phyloP scores from a whole-genome alignment of 352 stramenopile genomes.

The Phytophthora idaei region DNA sequence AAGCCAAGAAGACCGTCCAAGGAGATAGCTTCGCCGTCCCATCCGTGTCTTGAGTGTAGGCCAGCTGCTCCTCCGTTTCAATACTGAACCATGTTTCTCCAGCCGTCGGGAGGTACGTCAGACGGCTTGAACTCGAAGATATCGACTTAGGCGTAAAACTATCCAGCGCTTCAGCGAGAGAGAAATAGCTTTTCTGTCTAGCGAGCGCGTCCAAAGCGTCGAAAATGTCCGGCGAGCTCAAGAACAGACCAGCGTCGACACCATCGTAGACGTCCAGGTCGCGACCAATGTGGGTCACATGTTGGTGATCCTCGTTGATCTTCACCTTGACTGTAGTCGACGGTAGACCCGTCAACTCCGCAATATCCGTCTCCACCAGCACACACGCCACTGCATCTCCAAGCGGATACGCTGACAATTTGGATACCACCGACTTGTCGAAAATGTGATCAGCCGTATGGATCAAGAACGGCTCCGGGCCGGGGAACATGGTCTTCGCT shows the following conservation, averaged over 20 bases:
- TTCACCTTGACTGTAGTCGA: conserved; percentile 69
- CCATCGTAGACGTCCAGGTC: conserved; percentile 62
- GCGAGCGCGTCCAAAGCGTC: conserved; percentile 65
- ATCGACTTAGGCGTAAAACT: conserved; percentile 51
- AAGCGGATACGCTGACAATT: conserved; percentile 63
- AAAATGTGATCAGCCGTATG: conserved; percentile 89
- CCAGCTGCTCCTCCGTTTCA: conserved; percentile 81
- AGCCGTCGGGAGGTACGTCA: conserved; percentile 67
- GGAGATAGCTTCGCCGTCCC: conserved; percentile 67
- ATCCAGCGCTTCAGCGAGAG: conserved; percentile 71
- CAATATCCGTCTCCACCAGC: conserved; percentile 74
- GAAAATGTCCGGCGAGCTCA: conserved; percentile 76
- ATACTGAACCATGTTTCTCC: conserved; percentile 87
- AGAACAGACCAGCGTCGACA: conserved; percentile 75
- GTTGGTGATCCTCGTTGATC: conserved; percentile 53
- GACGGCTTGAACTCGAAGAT: conserved; percentile 47
- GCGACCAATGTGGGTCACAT: conserved; percentile 64
- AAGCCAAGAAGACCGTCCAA: conserved; percentile 81
- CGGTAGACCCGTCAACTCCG: conserved; percentile 63
- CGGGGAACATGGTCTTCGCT: conserved; percentile 66
- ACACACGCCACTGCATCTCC: conserved; percentile 68
- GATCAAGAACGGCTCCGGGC: conserved; percentile 74
- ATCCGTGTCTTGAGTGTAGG: conserved; percentile 77
- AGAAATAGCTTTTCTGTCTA: conserved; percentile 73
- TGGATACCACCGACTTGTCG: conserved; percentile 79